phyloP scores from a whole-genome alignment of 2,329 filamentous ascomycete species.

The Trichophyton benhamiae region DNA sequence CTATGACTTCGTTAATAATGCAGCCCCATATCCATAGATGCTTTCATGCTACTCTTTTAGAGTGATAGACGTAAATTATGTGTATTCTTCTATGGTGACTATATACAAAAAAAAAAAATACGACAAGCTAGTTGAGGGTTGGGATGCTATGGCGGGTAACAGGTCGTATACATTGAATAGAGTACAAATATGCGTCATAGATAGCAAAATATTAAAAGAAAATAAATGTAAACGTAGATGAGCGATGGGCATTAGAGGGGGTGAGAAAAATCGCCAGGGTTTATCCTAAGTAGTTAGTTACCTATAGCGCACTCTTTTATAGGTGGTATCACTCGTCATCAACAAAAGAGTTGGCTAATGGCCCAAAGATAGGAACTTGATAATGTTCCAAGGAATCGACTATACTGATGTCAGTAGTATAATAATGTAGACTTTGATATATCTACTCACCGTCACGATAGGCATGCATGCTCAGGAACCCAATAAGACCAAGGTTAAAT shows the following conservation, averaged over 20 bases:
- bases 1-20: background rate
- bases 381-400: constrained; percentile 56
- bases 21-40: background rate
- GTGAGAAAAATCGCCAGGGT: background rate
- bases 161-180: background rate
- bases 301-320: background rate
- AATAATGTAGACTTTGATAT: constrained; percentile 21
- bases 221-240: background rate
- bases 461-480: constrained; percentile 61
- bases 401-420: constrained; percentile 18
- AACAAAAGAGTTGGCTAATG: constrained; percentile 73
- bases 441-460: constrained; percentile 62
- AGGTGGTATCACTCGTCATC: constrained; percentile 59
- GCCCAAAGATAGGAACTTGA: constrained; percentile 78
- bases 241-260: background rate
- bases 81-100: background rate
- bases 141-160: background rate
- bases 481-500: constrained; percentile 63
- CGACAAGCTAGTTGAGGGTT: no score
- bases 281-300: background rate
- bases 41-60: background rate
- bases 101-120: background rate
- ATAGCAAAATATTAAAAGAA: background rate
- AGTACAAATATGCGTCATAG: background rate
- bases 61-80: background rate